A percentile compares a stretch with the other conserved stretches of the same genome.
Conservation (phyloP, 371 early-diverging fungal species). For the Circinella minor region DNA sequence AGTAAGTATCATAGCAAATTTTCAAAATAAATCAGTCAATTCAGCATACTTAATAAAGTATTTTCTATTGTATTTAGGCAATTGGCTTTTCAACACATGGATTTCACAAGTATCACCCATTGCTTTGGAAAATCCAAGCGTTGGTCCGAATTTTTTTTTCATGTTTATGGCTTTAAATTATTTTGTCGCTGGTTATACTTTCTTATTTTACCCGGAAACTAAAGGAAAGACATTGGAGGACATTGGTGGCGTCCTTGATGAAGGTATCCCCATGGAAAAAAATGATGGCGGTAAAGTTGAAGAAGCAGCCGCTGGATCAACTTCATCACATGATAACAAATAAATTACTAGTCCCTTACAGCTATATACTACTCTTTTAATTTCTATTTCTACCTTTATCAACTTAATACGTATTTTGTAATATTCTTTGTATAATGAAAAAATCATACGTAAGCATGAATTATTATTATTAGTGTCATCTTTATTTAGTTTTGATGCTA, state of each 20-base stretch:
- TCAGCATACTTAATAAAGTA: not conserved
- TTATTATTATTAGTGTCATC: too few species aligned
- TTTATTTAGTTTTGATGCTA: too few species aligned
- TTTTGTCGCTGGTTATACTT: slow-evolving; percentile 34
- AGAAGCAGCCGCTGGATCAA: not conserved
- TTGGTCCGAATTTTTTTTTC: slow-evolving; percentile 54
- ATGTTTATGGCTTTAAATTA: slow-evolving; percentile 46
- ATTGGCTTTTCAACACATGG: slow-evolving; percentile 63
- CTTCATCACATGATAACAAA: not conserved
- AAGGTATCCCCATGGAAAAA: not conserved
- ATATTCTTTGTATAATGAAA: too few species aligned
- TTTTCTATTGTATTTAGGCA: slow-evolving; percentile 13
- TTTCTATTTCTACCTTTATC: too few species aligned
- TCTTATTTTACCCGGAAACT: slow-evolving; percentile 66
- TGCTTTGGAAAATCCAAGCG: slow-evolving; percentile 25
- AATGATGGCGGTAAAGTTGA: not conserved
- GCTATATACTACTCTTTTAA: too few species aligned
- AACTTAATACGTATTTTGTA: too few species aligned
- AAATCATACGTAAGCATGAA: too few species aligned
- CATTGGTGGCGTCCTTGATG: slow-evolving; percentile 12
- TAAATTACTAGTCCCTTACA: not conserved
- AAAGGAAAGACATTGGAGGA: slow-evolving; percentile 62
- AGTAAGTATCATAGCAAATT: slow-evolving; percentile 21
- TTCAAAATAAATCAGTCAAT: not conserved
- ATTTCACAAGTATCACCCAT: slow-evolving; percentile 45